Conservation (phyloP, 495 filamentous ascomycete species). For the Terfezia claveryi region DNA sequence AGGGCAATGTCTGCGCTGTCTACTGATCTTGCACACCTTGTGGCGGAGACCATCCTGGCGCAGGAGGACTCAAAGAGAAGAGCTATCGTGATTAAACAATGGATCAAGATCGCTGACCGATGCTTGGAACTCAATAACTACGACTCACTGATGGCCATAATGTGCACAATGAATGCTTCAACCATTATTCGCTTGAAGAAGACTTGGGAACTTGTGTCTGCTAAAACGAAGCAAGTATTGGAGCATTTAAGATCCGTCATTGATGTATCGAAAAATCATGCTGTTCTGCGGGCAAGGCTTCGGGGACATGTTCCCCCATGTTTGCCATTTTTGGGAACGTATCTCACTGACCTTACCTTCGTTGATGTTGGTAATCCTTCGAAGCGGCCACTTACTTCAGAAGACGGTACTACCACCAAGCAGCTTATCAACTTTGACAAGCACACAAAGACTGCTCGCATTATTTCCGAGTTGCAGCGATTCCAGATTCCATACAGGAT, state of each 20-base stretch:
- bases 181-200: slow-evolving; percentile 76
- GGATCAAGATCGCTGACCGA: slow-evolving; percentile 84
- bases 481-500: slow-evolving; percentile 94
- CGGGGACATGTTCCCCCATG: slow-evolving; percentile 81
- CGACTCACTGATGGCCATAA: slow-evolving; percentile 88
- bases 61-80: slow-evolving; percentile 77
- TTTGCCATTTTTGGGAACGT: slow-evolving; percentile 90
- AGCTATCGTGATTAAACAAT: slow-evolving; percentile 82
- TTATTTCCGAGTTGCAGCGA: slow-evolving; percentile 85
- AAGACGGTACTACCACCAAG: slow-evolving; percentile 25
- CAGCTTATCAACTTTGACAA: slow-evolving; percentile 94
- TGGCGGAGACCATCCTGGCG: slow-evolving; percentile 84
- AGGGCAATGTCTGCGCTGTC: slow-evolving; percentile 84
- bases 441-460: slow-evolving; percentile 77
- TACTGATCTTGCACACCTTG: slow-evolving; percentile 74
- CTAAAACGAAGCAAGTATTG: slow-evolving; percentile 60
- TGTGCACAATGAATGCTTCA: slow-evolving; percentile 77
- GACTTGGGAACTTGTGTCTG: slow-evolving; percentile 81
- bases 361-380: slow-evolving; percentile 85
- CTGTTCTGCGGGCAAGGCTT: slow-evolving; percentile 66
- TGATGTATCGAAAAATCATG: slow-evolving; percentile 76
- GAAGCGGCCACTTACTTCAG: slow-evolving; percentile 36
- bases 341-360: slow-evolving; percentile 71
- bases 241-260: slow-evolving; percentile 60
- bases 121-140: slow-evolving; percentile 88